Evolutionary conservation across 2,329 filamentous ascomycete species (phyloP).

Genomic region (Aspergillus thermomutatus): DNA sequence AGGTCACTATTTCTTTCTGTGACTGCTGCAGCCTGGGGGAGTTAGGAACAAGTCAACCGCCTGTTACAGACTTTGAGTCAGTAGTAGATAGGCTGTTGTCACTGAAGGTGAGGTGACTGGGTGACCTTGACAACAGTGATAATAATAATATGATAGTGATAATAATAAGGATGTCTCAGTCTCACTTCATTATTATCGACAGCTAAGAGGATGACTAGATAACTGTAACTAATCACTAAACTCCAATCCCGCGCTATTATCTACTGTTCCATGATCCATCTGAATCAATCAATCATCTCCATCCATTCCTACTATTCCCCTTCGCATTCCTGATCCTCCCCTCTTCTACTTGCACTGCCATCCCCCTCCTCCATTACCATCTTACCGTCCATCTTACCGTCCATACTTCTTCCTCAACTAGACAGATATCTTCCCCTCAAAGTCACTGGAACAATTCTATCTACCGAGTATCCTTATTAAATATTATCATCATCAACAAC

Average conservation of each 20-base stretch:
- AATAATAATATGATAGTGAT: too few relatives aligned
- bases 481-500: background rate
- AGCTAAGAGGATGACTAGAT: too few relatives aligned
- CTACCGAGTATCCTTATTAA: background rate
- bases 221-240: background rate
- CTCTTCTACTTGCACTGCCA: conserved; percentile 11
- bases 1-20: conserved; percentile 2
- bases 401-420: too few relatives aligned
- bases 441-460: conserved; percentile 1
- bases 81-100: too few relatives aligned
- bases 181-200: background rate
- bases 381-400: too few relatives aligned
- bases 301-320: conserved; percentile 1
- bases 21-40: background rate
- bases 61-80: background rate
- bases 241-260: background rate
- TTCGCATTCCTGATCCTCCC: conserved; percentile 7
- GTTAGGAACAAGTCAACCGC: background rate
- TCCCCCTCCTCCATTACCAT: conserved; percentile 5
- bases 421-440: too few relatives aligned
- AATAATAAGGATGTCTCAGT: background rate
- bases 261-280: background rate
- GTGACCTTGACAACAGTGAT: too few relatives aligned
- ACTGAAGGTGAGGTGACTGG: too few relatives aligned
- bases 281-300: background rate